Conservation (phyloP, 345 rosid genomes). For the Camelina hispida region DNA sequence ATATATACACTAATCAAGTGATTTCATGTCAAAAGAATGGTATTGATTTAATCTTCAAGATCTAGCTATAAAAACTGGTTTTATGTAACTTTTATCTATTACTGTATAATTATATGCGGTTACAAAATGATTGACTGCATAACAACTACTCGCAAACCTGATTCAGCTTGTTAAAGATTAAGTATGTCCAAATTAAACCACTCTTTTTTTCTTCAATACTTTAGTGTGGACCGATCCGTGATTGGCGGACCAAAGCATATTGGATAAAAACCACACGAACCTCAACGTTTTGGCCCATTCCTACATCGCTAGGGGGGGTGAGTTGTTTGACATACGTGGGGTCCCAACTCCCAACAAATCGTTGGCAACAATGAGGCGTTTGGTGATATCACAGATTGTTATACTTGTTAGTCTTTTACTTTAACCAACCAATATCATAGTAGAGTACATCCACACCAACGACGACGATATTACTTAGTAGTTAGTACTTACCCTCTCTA, state of each 20-base stretch:
- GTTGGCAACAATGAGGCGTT: background rate
- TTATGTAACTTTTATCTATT: too few relatives aligned
- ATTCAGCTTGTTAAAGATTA: background rate
- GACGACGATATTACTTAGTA: background rate
- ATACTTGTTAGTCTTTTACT: background rate
- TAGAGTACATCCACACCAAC: background rate
- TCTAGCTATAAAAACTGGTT: background rate
- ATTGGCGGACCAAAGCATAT: conserved; percentile 18
- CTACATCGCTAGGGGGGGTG: conserved; percentile 9
- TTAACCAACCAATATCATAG: background rate
- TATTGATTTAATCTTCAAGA: background rate
- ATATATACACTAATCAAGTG: background rate
- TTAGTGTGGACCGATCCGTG: conserved; percentile 13
- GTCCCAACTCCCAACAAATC: conserved; percentile 13
- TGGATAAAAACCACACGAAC: conserved; percentile 4
- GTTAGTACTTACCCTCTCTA: too few relatives aligned
- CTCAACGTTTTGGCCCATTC: conserved; percentile 23
- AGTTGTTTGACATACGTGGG: conserved; percentile 18
- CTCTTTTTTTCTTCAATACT: background rate
- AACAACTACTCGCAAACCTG: background rate
- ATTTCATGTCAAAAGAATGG: background rate
- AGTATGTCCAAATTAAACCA: background rate
- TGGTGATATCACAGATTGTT: background rate
- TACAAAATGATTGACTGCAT: conserved; percentile 5
- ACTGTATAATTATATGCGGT: background rate